These are phyloP conservation scores for Phytopythium vexans DNA, from an alignment of 352 stramenopile species.

Conservation along the genomic window DNA sequence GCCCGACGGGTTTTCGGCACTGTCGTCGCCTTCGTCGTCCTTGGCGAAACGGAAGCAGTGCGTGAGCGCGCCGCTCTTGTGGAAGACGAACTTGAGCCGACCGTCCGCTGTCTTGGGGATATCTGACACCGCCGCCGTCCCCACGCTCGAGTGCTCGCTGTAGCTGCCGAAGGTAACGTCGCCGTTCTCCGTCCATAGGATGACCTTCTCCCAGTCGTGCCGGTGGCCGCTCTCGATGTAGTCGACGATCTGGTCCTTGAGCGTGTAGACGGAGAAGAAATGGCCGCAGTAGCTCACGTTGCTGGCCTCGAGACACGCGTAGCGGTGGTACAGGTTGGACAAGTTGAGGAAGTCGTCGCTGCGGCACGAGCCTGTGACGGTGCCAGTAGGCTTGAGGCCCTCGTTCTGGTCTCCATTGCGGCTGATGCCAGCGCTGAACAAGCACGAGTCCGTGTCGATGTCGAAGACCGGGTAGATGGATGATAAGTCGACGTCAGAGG, in stretches of 20 bases:
- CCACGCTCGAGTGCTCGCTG: conserved; percentile 3
- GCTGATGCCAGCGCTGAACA: conserved; percentile 6
- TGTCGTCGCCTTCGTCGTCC: conserved; percentile 1
- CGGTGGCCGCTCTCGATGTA: neutral
- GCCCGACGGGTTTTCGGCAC: conserved; percentile 6
- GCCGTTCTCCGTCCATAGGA: conserved; percentile 7
- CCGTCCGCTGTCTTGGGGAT: conserved; percentile 3
- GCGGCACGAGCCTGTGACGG: conserved; percentile 10
- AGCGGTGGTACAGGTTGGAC: conserved; percentile 15
- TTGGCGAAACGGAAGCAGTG: conserved; percentile 9
- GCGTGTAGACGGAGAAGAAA: conserved; percentile 9
- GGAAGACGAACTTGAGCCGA: conserved; percentile 13
- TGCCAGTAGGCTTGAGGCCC: conserved; percentile 6
- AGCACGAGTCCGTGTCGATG: conserved; percentile 9
- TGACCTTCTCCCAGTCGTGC: neutral
- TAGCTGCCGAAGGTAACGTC: conserved; percentile 4
- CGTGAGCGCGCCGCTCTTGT: conserved; percentile 6
- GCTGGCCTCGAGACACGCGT: conserved; percentile 7
- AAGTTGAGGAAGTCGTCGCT: conserved; percentile 9
- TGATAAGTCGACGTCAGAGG: conserved; percentile 5
- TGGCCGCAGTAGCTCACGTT: conserved; percentile 9
- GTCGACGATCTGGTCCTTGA: neutral
- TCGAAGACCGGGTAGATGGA: conserved; percentile 9
- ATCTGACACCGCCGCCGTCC: neutral
- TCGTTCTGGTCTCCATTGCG: conserved; percentile 6